Evolutionary conservation across 192 early-diverging fungal species (phyloP).

Genomic region (Dissophora globulifera): DNA sequence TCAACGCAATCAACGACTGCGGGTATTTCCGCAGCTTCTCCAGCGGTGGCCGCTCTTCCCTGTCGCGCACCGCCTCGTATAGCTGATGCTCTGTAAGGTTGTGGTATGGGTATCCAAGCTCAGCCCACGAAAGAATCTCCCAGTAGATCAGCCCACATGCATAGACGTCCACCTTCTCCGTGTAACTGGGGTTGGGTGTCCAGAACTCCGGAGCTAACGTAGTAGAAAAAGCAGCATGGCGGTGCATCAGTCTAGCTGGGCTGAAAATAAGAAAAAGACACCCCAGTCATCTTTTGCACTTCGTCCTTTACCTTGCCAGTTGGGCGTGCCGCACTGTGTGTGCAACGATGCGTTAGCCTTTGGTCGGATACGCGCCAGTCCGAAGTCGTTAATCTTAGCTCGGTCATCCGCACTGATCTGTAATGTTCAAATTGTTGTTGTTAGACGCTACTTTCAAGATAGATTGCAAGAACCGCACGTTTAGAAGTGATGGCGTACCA

Average conservation of each 20-base stretch:
- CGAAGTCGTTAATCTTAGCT: conserved; percentile 87
- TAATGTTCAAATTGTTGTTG: neutral
- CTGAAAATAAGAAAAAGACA: neutral
- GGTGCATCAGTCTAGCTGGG: neutral
- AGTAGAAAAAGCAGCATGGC: neutral
- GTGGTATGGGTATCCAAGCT: conserved; percentile 78
- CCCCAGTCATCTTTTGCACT: neutral
- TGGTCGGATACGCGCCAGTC: conserved; percentile 80
- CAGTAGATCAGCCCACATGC: conserved; percentile 82
- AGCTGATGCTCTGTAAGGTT: conserved; percentile 74
- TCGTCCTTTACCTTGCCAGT: conserved; percentile 69
- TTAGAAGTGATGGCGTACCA: too few relatives aligned
- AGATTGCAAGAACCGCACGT: too few relatives aligned
- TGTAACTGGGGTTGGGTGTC: conserved; percentile 75
- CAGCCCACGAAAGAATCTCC: conserved; percentile 83
- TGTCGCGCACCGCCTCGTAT: conserved; percentile 69
- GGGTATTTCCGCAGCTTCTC: conserved; percentile 69
- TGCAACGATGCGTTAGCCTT: conserved; percentile 75
- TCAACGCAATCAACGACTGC: conserved; percentile 64
- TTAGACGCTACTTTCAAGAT: neutral
- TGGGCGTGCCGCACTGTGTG: conserved; percentile 83
- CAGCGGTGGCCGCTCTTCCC: conserved; percentile 67
- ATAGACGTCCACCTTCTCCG: conserved; percentile 80
- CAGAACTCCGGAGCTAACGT: conserved; percentile 80
- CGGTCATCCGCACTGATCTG: conserved; percentile 69